A percentile compares a stretch with the other conserved stretches of the same genome.
phyloP scores from a whole-genome alignment of 1,284 basidiomycete genomes.

The Rhodotorula sp. region DNA sequence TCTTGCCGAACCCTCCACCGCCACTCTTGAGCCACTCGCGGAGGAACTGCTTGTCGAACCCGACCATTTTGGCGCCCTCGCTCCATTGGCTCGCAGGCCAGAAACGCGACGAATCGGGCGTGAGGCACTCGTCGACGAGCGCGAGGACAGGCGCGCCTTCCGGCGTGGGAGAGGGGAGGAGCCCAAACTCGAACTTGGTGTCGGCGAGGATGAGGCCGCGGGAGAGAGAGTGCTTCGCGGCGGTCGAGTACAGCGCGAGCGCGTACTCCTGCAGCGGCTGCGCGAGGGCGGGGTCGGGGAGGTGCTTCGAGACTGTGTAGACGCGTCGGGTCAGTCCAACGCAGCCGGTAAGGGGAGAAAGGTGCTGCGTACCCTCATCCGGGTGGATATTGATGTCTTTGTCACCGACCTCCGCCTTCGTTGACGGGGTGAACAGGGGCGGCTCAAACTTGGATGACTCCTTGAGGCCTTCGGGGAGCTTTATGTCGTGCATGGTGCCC shows the following conservation, averaged over 20 bases:
- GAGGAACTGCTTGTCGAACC: conserved; percentile 97
- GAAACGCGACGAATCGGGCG: conserved; percentile 95
- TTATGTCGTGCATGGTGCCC: conserved; percentile 86
- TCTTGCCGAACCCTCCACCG: conserved; percentile 65
- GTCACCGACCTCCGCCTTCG: conserved; percentile 90
- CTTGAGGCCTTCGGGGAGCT: conserved; percentile 71
- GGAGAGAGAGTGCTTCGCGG: conserved; percentile 72
- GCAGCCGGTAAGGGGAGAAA: neutral
- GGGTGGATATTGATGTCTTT: conserved; percentile 99
- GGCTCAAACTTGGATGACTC: conserved; percentile 81
- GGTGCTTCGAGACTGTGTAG: conserved; percentile 55
- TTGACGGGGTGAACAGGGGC: conserved; percentile 93
- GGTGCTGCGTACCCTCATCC: conserved; percentile 64
- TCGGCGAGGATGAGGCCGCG: conserved; percentile 95
- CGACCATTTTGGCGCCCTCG: conserved; percentile 75
- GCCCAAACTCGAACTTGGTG: conserved; percentile 87
- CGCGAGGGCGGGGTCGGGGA: conserved; percentile 67
- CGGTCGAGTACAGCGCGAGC: conserved; percentile 71
- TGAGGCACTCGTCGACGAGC: conserved; percentile 92
- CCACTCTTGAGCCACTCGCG: conserved; percentile 77
- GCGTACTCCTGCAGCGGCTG: conserved; percentile 63
- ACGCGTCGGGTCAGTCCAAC: neutral
- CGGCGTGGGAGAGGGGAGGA: conserved; percentile 58
- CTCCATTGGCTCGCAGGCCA: conserved; percentile 80
- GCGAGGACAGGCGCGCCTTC: conserved; percentile 60